phyloP scores from a whole-genome alignment of 768 basidiomycete species.

The Boletus barrowsii region DNA sequence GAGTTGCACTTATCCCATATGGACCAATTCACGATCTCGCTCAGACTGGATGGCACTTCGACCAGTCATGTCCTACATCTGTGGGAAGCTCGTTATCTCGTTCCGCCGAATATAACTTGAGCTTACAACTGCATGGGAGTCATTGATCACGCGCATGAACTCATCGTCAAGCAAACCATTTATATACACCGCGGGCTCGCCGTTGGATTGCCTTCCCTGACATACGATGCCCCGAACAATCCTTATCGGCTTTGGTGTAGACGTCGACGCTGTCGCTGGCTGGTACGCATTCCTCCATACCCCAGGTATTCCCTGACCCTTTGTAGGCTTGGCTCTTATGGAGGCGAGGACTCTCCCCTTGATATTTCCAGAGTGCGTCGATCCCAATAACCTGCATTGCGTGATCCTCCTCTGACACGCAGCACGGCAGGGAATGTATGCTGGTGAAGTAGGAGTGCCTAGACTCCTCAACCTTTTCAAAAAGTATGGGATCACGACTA shows the following conservation, averaged over 20 bases:
- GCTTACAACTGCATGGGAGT: too few species aligned
- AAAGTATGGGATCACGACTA: constrained; percentile 65
- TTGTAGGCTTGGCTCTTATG: constrained; percentile 66
- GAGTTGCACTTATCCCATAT: too few species aligned
- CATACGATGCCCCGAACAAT: constrained; percentile 51
- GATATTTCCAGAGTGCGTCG: constrained; percentile 59
- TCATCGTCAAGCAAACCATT: too few species aligned
- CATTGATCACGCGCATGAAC: too few species aligned
- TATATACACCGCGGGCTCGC: too few species aligned
- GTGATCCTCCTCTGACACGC: background rate
- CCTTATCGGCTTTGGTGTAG: constrained; percentile 62
- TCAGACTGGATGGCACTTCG: too few species aligned
- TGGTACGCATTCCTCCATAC: constrained; percentile 40
- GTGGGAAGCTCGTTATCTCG: too few species aligned
- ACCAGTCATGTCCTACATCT: too few species aligned
- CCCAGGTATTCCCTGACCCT: background rate
- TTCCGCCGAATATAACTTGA: too few species aligned
- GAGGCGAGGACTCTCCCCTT: constrained; percentile 67
- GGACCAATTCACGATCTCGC: too few species aligned
- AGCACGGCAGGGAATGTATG: constrained; percentile 54
- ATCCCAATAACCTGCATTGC: background rate
- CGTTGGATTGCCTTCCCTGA: too few species aligned
- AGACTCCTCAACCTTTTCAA: constrained; percentile 69
- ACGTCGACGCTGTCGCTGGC: constrained; percentile 76
- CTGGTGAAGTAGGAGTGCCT: constrained; percentile 70